Evolutionary conservation across 1,284 basidiomycete genomes (phyloP).

Genomic region (Vanrija sp.): DNA sequence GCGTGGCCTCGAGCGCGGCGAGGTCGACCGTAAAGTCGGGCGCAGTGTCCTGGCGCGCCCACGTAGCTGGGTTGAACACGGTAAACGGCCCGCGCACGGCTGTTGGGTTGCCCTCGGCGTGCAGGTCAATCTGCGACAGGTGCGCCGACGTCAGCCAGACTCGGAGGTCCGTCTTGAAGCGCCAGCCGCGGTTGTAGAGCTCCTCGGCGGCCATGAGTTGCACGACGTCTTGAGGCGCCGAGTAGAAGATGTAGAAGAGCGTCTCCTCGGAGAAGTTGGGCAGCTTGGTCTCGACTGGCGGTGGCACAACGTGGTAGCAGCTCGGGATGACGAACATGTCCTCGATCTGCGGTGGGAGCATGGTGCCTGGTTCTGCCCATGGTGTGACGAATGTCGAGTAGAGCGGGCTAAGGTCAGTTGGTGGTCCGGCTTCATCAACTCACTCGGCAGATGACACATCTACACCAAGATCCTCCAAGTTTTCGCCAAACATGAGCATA

Average conservation of each 20-base stretch:
- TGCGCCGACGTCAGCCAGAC: conserved; percentile 83
- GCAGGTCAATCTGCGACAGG: conserved; percentile 33
- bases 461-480: conserved; percentile 87
- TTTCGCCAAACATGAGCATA: conserved; percentile 82
- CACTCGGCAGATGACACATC: conserved; percentile 82
- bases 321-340: conserved; percentile 73
- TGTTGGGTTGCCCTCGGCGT: conserved; percentile 17
- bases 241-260: conserved; percentile 98
- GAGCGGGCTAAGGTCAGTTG: conserved; percentile 60
- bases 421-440: conserved; percentile 37
- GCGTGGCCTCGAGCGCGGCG: conserved; percentile 36
- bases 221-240: conserved; percentile 83
- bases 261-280: conserved; percentile 93
- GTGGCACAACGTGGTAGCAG: conserved; percentile 91
- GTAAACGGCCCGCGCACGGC: conserved; percentile 39
- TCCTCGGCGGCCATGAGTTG: conserved; percentile 91
- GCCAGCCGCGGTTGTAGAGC: conserved; percentile 95
- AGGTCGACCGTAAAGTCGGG: conserved; percentile 43
- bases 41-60: conserved; percentile 35
- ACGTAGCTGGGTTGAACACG: conserved; percentile 45
- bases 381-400: conserved; percentile 95
- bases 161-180: conserved; percentile 92
- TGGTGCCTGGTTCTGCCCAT: conserved; percentile 81
- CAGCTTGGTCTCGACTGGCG: conserved; percentile 81
- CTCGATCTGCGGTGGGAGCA: conserved; percentile 37